Conservation (phyloP, 139 green algal genomes). For the Volvox africanus region DNA sequence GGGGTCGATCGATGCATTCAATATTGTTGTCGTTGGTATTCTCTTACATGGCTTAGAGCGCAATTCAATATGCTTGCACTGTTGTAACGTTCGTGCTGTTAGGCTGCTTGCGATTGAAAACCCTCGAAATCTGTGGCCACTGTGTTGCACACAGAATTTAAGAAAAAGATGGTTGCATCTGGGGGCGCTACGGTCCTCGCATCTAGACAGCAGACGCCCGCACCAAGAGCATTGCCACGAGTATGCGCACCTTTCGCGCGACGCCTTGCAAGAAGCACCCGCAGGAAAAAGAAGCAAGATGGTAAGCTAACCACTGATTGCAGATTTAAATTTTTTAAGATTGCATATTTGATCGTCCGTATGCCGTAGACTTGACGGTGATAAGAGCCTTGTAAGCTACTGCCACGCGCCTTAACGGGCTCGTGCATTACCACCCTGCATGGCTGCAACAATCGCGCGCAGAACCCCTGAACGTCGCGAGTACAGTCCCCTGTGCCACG, state of each 20-base stretch:
- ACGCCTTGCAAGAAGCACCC: not conserved
- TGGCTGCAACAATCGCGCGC: not conserved
- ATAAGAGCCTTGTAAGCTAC: too few relatives aligned
- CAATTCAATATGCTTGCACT: constrained; percentile 2
- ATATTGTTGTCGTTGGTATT: not conserved
- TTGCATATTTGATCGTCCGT: too few relatives aligned
- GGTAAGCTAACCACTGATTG: not conserved
- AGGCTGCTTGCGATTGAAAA: not conserved
- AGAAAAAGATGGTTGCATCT: not conserved
- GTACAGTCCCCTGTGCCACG: not conserved
- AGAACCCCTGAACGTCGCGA: not conserved
- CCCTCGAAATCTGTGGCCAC: not conserved
- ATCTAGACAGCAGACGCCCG: not conserved
- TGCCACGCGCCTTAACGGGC: too few relatives aligned
- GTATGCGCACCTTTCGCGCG: not conserved
- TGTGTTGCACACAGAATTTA: not conserved
- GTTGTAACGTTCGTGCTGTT: not conserved
- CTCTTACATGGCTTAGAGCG: too few relatives aligned
- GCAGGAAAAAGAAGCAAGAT: not conserved
- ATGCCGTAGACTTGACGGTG: too few relatives aligned
- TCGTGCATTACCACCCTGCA: not conserved
- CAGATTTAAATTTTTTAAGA: too few relatives aligned
- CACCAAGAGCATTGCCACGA: not conserved
- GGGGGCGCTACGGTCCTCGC: not conserved
- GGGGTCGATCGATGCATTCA: not conserved